Evolutionary conservation across 495 filamentous ascomycete genomes (phyloP).

Genomic region (Aspergillus bertholletiae): DNA sequence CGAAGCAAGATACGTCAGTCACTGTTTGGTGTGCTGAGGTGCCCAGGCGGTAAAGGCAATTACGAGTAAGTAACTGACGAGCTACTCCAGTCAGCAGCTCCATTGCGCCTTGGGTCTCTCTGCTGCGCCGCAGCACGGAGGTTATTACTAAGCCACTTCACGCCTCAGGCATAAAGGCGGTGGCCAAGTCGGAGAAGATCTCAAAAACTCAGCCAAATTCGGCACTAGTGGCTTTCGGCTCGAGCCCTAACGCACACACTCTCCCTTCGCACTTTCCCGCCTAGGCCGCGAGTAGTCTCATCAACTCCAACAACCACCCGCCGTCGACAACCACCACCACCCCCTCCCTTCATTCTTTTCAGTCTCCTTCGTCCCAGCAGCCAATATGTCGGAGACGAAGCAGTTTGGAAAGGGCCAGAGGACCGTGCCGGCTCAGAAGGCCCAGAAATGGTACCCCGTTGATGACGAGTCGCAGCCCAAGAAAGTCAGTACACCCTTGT

Average conservation of each 20-base stretch:
- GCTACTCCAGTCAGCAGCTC: too few species aligned
- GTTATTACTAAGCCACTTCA: too few species aligned
- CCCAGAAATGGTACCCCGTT: conserved; percentile 98
- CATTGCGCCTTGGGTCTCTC: conserved; percentile 18
- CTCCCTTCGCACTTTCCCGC: conserved; percentile 32
- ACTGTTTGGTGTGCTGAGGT: conserved; percentile 21
- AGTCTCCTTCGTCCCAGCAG: conserved; percentile 43
- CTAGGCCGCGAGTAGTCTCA: conserved; percentile 28
- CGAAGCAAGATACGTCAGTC: conserved; percentile 38
- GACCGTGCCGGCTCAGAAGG: conserved; percentile 85
- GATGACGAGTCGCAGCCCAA: conserved; percentile 87
- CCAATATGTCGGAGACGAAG: conserved; percentile 83
- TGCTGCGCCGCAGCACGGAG: conserved; percentile 3
- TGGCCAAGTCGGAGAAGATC: conserved; percentile 8
- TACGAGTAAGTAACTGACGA: too few species aligned
- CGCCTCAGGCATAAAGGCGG: conserved; percentile 17
- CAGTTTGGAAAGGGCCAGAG: conserved; percentile 97
- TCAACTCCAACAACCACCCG: conserved; percentile 46
- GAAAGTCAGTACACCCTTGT: conserved; percentile 66
- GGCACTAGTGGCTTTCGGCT: conserved; percentile 36
- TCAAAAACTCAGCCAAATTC: conserved; percentile 12
- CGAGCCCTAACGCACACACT: conserved; percentile 33
- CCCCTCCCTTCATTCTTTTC: conserved; percentile 31
- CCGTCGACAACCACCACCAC: conserved; percentile 41
- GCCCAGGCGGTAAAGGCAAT: conserved; percentile 11